Percentiles rank a stretch among this genome's conserved stretches.
Conservation (phyloP, 208 protist genomes). For the Crithidia sp. region DNA sequence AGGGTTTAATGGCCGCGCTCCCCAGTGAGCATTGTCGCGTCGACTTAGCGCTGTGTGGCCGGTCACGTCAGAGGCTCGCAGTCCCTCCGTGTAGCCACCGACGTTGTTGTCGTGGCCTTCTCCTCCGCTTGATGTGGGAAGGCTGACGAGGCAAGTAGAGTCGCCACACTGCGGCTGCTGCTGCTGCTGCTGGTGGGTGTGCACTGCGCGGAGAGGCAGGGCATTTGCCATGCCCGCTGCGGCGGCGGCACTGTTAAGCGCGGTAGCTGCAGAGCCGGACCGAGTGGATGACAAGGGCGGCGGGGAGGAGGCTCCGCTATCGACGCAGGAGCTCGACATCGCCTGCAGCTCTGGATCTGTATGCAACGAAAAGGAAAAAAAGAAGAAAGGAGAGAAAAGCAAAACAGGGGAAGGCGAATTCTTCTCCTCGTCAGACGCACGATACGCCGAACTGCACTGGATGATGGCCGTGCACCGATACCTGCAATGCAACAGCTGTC, state of each 20-base stretch:
- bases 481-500: too few relatives aligned
- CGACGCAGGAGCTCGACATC: conserved; percentile 14
- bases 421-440: too few relatives aligned
- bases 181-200: neutral
- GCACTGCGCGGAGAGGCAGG: neutral
- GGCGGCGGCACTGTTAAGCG: neutral
- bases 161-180: neutral
- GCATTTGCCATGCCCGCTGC: neutral
- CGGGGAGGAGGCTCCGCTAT: conserved; percentile 12
- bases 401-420: too few relatives aligned
- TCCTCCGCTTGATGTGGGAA: neutral
- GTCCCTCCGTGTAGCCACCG: too few relatives aligned
- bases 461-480: too few relatives aligned
- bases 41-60: neutral
- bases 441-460: too few relatives aligned
- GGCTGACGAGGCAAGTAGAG: too few relatives aligned
- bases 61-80: too few relatives aligned
- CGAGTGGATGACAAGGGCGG: conserved; percentile 18
- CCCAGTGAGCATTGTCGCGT: conserved; percentile 1
- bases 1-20: neutral
- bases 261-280: neutral
- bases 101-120: neutral
- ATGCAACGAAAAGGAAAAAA: neutral
- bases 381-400: neutral
- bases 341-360: neutral